Percentiles rank a stretch among this genome's conserved stretches.
Conservation (phyloP, 2,329 filamentous ascomycete species). For the Thielaviopsis populi region DNA sequence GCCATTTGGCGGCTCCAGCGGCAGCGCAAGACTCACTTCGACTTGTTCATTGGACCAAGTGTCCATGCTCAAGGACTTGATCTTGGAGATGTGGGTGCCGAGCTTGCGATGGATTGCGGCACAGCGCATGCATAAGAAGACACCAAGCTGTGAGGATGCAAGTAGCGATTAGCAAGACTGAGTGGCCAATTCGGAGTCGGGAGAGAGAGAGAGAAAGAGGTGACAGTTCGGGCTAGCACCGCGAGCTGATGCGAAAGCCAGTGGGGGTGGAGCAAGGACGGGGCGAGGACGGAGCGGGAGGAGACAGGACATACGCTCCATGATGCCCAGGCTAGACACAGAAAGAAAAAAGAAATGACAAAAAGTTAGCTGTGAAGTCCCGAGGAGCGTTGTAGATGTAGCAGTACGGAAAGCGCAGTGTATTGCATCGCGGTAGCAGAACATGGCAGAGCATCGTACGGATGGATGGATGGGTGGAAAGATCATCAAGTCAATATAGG, state of each 20-base stretch:
- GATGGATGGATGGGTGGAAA: background rate
- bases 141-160: slow-evolving; percentile 51
- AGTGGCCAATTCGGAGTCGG: background rate
- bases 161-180: background rate
- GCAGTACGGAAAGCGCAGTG: background rate
- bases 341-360: no score
- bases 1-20: background rate
- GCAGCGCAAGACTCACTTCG: slow-evolving; percentile 47
- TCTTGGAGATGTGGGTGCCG: slow-evolving; percentile 94
- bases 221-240: background rate
- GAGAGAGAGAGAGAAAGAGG: background rate
- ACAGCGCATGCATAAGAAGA: slow-evolving; percentile 97
- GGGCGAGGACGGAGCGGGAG: background rate
- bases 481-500: background rate
- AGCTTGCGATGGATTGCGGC: slow-evolving; percentile 89
- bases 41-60: slow-evolving; percentile 93
- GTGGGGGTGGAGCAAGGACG: background rate
- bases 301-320: slow-evolving; percentile 62
- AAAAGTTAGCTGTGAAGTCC: slow-evolving; percentile 17
- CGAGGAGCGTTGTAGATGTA: background rate
- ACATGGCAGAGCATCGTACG: background rate
- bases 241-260: background rate
- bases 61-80: slow-evolving; percentile 98
- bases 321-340: slow-evolving; percentile 67
- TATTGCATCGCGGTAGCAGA: background rate